A percentile compares a stretch with the other conserved stretches of the same genome.
Evolutionary conservation across 805 yeast genomes (phyloP).

Genomic region (Hanseniaspora guilliermondii): DNA sequence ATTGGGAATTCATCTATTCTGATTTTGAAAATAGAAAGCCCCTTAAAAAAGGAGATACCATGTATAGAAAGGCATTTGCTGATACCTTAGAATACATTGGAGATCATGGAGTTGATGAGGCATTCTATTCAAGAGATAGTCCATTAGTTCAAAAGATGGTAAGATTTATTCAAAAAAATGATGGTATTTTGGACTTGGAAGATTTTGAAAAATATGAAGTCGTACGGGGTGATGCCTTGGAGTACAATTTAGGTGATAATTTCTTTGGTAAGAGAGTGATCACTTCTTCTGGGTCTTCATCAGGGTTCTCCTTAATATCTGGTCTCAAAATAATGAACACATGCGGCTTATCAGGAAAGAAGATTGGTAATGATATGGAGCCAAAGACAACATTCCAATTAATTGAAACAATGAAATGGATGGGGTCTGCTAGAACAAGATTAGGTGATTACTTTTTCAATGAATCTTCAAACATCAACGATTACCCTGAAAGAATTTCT

Average conservation of each 20-base stretch:
- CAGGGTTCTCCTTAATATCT: constrained; percentile 70
- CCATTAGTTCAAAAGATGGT: constrained; percentile 55
- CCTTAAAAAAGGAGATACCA: constrained; percentile 43
- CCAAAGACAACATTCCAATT: constrained; percentile 49
- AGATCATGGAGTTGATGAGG: constrained; percentile 57
- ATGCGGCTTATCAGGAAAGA: constrained; percentile 22
- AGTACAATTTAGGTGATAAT: constrained; percentile 20
- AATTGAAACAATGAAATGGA: constrained; percentile 87
- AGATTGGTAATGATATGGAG: constrained; percentile 34
- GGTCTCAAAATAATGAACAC: constrained; percentile 56
- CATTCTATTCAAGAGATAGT: constrained; percentile 76
- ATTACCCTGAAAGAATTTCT: constrained; percentile 29
- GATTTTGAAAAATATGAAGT: constrained; percentile 59
- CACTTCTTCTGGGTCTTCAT: constrained; percentile 52
- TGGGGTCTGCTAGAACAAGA: constrained; percentile 73
- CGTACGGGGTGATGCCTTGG: constrained; percentile 30
- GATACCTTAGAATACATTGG: constrained; percentile 58
- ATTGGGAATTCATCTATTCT: constrained; percentile 48
- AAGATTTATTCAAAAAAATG: constrained; percentile 35
- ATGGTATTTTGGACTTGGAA: constrained; percentile 53
- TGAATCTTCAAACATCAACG: constrained; percentile 15
- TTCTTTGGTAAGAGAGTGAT: constrained; percentile 16
- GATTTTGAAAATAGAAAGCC: constrained; percentile 23
- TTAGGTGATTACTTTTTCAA: constrained; percentile 51
- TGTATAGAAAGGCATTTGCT: constrained; percentile 52